Base-by-base conservation (phyloP, 768 basidiomycete genomes). In the Trichaptum fuscoviolaceum region DNA sequence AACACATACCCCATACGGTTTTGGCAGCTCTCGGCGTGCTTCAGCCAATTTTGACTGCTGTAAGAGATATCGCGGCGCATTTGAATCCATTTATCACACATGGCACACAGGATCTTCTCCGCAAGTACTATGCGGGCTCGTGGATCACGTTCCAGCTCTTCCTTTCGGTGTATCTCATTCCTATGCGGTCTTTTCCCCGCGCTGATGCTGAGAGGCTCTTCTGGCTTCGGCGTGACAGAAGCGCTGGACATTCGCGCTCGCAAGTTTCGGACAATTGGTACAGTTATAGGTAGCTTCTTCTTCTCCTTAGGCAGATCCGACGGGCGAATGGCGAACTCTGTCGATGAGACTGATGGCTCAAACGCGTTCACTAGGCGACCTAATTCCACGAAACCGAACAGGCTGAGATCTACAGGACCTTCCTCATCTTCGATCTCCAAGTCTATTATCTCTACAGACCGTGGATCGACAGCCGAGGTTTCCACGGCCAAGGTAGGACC, bases 81-180 rank as follows among this genome's bases (percentile, higher is more conserved):
- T 62, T 76, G 80, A 66, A 92, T 80, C 88, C 89, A 90, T 67
- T 81, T 85, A 64, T 84, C 76, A 72, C 91, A 92, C 52, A 78
- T 79, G 68, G 80, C 81, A 73, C 91, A 92, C 63, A 83, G 76
- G 18, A 84, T 85, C 65, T 81, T 79, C 63, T 84, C 75, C 5
- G 82, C 77, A 69, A 84, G 79, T 20, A 86, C 77, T 64, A 79
- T 81, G 61, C 82, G 82, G 3, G 79, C 78, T 63, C 80, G 79
- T 15, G 83, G 80, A 73, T 91, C 90, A 1, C 79, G 74, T 64
- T 85, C 83, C 2, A 92, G 76, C 30, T 78, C 67, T 15, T 80
- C 81, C 68, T 83, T 82, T 66, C 86, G 79, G 69, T 87, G 82
- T 61, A 76, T 77, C 68, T 78, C 79, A 25, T 80, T 84, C 66